Percentiles rank a stretch among this genome's conserved stretches.
These are phyloP conservation scores for Penicillium arizonense DNA, from an alignment of 495 filamentous ascomycete species.

Conservation along the genomic window DNA sequence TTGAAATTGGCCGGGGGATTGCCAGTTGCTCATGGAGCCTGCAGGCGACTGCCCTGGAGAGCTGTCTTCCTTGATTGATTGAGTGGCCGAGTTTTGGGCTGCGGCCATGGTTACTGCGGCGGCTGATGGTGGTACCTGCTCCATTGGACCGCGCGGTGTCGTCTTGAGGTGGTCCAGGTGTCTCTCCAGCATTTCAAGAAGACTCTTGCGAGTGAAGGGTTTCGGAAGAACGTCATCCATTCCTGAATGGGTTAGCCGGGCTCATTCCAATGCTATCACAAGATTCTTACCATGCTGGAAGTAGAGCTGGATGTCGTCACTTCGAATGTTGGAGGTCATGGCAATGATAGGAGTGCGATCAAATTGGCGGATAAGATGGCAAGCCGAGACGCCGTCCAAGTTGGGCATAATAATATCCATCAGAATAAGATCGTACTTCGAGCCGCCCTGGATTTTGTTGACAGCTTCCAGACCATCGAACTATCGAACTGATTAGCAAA, in stretches of 20 bases:
- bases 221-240: conserved; percentile 99
- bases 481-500: conserved; percentile 39
- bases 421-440: conserved; percentile 87
- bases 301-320: conserved; percentile 95
- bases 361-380: conserved; percentile 88
- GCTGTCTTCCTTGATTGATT: conserved; percentile 76
- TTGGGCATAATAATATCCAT: conserved; percentile 99
- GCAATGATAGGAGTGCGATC: conserved; percentile 89
- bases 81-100: conserved; percentile 50
- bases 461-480: conserved; percentile 91
- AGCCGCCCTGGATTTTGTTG: conserved; percentile 79
- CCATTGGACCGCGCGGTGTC: conserved; percentile 45
- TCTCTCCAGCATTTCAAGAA: conserved; percentile 86
- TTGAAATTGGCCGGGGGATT: conserved; percentile 68
- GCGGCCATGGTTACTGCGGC: conserved; percentile 48
- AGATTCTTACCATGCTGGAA: conserved; percentile 82
- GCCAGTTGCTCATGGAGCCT: conserved; percentile 66
- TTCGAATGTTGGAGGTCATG: conserved; percentile 98
- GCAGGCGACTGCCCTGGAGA: conserved; percentile 76
- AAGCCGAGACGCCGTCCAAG: conserved; percentile 91
- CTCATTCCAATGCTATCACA: neutral
- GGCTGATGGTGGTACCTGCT: conserved; percentile 44
- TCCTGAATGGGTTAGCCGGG: conserved; percentile 50
- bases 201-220: conserved; percentile 94
- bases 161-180: conserved; percentile 78